A percentile compares a stretch with the other conserved stretches of the same genome.
Conservation (phyloP, 192 early-diverging fungal genomes). For the Coemansia sp. region DNA sequence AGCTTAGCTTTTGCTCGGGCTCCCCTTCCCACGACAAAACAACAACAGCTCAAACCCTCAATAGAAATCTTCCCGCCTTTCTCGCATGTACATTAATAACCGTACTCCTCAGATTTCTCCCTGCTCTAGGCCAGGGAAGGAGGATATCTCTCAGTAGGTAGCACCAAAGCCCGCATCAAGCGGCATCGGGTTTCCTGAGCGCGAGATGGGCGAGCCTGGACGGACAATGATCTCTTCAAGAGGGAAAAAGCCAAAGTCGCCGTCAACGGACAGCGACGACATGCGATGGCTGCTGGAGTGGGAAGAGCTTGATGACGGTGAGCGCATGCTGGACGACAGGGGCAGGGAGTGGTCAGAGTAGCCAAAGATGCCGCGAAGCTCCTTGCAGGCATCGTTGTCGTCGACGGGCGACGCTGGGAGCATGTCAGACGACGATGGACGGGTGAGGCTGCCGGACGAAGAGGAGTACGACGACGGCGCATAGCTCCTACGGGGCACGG, state of each 20-base stretch:
- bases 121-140: too few relatives aligned
- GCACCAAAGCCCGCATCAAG: slow-evolving; percentile 41
- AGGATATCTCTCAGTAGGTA: slow-evolving; percentile 16
- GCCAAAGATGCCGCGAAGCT: slow-evolving; percentile 49
- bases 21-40: too few relatives aligned
- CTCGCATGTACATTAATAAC: too few relatives aligned
- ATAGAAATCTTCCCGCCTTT: too few relatives aligned
- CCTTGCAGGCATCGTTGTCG: slow-evolving; percentile 43
- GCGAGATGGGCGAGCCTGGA: slow-evolving; percentile 34
- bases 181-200: slow-evolving; percentile 49
- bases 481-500: slow-evolving; percentile 33
- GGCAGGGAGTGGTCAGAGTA: slow-evolving; percentile 8
- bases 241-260: slow-evolving; percentile 29
- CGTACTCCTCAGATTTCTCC: too few relatives aligned
- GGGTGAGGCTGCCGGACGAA: slow-evolving; percentile 6
- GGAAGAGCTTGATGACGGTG: slow-evolving; percentile 32
- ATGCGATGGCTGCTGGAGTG: neutral
- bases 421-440: slow-evolving; percentile 21
- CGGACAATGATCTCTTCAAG: slow-evolving; percentile 47
- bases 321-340: slow-evolving; percentile 14
- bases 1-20: too few relatives aligned
- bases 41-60: too few relatives aligned
- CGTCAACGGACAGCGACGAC: slow-evolving; percentile 7
- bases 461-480: neutral
- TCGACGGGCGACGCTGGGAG: slow-evolving; percentile 18